Percentiles rank a stretch among this genome's conserved stretches.
Conservation (phyloP, 139 green algal species). For the Picochlorum sp. region DNA sequence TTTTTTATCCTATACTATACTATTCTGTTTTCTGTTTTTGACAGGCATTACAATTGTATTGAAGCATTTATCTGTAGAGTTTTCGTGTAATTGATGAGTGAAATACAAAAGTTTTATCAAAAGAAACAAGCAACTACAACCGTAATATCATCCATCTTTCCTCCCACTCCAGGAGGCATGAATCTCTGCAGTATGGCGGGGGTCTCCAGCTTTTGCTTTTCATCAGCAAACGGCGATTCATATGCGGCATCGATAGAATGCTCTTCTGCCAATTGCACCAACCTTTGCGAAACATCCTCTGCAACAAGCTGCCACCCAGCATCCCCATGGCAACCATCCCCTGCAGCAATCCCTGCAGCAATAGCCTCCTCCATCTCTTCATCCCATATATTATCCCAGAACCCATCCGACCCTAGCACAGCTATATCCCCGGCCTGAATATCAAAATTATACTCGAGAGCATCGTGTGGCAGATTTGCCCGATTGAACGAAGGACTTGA, state of each 20-base stretch:
- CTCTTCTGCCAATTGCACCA: conserved; percentile 24
- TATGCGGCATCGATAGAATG: conserved; percentile 25
- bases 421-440: conserved; percentile 54
- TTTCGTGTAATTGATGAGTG: too few species aligned
- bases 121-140: conserved; percentile 50
- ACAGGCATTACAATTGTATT: too few species aligned
- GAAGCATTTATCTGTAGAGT: too few species aligned
- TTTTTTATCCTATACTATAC: too few species aligned
- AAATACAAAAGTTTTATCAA: too few species aligned
- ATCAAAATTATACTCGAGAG: conserved; percentile 47
- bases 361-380: conserved; percentile 62
- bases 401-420: conserved; percentile 79
- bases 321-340: neutral
- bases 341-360: conserved; percentile 2
- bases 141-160: conserved; percentile 82
- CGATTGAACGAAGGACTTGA: conserved; percentile 20
- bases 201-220: conserved; percentile 22
- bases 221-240: conserved; percentile 60
- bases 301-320: conserved; percentile 8
- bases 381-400: conserved; percentile 97
- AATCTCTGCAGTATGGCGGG: conserved; percentile 1
- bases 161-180: conserved; percentile 39
- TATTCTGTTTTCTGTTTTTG: neutral
- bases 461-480: conserved; percentile 30
- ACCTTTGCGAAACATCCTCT: conserved; percentile 12